Percentiles rank a stretch among this genome's conserved stretches.
phyloP scores from a whole-genome alignment of 106 monocot species.

The Apostasia ramifera region DNA sequence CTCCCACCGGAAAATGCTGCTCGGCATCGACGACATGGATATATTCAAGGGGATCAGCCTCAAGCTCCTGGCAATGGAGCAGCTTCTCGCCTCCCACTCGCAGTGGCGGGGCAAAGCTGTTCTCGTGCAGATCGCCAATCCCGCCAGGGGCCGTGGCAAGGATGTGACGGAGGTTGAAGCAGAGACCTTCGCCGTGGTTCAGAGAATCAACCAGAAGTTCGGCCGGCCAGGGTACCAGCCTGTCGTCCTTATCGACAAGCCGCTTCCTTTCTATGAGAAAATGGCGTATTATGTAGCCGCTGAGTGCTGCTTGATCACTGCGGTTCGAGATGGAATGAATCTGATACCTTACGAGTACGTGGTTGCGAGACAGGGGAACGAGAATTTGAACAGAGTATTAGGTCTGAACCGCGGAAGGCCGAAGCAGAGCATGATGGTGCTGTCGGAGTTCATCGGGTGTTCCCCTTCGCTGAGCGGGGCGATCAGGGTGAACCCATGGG shows the following conservation, averaged over 20 bases:
- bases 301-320: constrained; percentile 43
- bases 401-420: neutral
- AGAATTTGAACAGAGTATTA: constrained; percentile 22
- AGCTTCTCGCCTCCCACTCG: constrained; percentile 23
- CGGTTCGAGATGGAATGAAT: constrained; percentile 52
- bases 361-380: constrained; percentile 41
- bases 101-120: constrained; percentile 54
- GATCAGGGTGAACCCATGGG: constrained; percentile 50
- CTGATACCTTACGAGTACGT: constrained; percentile 53
- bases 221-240: constrained; percentile 33
- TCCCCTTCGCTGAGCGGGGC: constrained; percentile 45
- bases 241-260: constrained; percentile 34
- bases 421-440: constrained; percentile 47
- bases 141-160: constrained; percentile 36
- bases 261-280: constrained; percentile 37
- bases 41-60: constrained; percentile 54
- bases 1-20: constrained; percentile 17
- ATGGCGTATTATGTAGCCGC: constrained; percentile 46
- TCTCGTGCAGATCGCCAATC: constrained; percentile 39
- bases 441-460: constrained; percentile 51
- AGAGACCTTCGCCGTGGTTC: constrained; percentile 25
- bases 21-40: constrained; percentile 53
- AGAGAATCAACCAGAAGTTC: constrained; percentile 33
- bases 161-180: constrained; percentile 42
- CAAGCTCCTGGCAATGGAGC: constrained; percentile 50